These are phyloP conservation scores for Capsicum pubescens DNA, from an alignment of 257 asterid species.

Conservation along the genomic window DNA sequence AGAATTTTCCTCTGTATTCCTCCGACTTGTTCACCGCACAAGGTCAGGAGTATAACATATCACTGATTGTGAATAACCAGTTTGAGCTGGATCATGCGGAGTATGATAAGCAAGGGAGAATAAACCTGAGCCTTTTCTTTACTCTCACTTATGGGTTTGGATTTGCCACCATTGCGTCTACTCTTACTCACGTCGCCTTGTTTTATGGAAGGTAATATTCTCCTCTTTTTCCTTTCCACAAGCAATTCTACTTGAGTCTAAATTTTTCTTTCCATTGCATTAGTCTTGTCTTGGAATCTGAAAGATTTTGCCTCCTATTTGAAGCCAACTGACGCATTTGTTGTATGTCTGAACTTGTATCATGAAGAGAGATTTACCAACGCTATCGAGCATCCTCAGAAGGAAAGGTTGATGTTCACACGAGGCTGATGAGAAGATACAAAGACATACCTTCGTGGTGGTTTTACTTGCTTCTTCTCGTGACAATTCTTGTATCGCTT, in stretches of 20 bases:
- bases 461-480: constrained; percentile 65
- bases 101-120: constrained; percentile 62
- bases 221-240: neutral
- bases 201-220: constrained; percentile 72
- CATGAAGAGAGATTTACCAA: constrained; percentile 62
- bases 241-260: too few relatives aligned
- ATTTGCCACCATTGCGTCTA: constrained; percentile 81
- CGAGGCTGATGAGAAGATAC: constrained; percentile 67
- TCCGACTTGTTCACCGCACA: constrained; percentile 56
- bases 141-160: constrained; percentile 76
- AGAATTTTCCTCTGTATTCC: constrained; percentile 63
- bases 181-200: constrained; percentile 65
- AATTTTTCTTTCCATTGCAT: neutral
- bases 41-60: constrained; percentile 59
- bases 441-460: constrained; percentile 72
- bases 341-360: neutral
- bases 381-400: constrained; percentile 60
- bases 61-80: constrained; percentile 48
- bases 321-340: neutral
- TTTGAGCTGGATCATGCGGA: constrained; percentile 56
- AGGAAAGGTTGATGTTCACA: constrained; percentile 65
- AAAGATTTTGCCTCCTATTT: neutral
- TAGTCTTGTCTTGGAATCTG: neutral
- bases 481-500: constrained; percentile 50
- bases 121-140: constrained; percentile 66